These are phyloP conservation scores for Hirschioporus abietinus DNA, from an alignment of 768 basidiomycete genomes.

Conservation along the genomic window DNA sequence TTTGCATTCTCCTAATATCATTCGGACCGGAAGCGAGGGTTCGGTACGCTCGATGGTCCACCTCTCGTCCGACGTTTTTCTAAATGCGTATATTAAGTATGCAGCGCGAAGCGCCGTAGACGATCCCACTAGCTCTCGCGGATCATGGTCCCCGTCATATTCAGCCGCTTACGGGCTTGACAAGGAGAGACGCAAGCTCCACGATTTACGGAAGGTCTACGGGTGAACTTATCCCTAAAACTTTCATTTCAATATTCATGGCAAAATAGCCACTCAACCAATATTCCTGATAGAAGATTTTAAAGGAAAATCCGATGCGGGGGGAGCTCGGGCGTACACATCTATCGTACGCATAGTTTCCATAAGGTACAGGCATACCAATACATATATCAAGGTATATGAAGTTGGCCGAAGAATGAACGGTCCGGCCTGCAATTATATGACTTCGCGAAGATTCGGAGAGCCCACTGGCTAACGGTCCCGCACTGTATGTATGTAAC, in stretches of 20 bases:
- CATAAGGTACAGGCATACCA: background rate
- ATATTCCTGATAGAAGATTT: background rate
- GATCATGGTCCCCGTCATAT: background rate
- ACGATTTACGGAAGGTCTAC: background rate
- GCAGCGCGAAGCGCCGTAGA: background rate
- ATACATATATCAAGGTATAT: background rate
- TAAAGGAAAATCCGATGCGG: background rate
- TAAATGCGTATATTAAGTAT: background rate
- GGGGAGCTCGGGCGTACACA: background rate
- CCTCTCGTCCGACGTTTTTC: background rate
- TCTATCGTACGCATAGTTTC: background rate
- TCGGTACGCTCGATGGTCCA: too few relatives aligned
- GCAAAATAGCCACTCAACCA: background rate
- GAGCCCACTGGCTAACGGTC: background rate
- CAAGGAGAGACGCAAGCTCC: background rate
- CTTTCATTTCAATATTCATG: background rate
- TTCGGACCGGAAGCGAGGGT: background rate
- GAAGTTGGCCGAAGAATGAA: background rate
- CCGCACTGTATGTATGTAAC: background rate
- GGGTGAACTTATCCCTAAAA: background rate
- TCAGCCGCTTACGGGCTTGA: background rate
- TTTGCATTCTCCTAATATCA: background rate
- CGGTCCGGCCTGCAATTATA: background rate
- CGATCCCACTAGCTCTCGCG: background rate
- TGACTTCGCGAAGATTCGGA: background rate